Evolutionary conservation across 2,329 filamentous ascomycete species (phyloP), one percentile per base, ranked within the genome.

Genomic region (Lasiodiplodia citricola): DNA sequence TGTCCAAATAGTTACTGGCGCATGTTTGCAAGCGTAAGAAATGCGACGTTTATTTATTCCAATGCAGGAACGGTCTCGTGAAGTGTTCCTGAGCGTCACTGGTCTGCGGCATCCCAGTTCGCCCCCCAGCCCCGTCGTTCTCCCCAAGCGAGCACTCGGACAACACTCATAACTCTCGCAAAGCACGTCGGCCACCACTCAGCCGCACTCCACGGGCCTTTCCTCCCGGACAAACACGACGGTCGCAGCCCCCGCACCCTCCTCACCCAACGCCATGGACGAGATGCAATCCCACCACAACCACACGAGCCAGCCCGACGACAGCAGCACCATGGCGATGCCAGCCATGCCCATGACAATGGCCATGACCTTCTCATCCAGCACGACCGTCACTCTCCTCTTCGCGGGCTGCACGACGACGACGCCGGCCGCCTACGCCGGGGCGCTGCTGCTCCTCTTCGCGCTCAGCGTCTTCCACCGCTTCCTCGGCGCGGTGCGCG

Each of bases 381-480:
- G 71, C 58, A 77, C 74, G 2, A 67, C 65, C n/a, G 72, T 77
- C 23, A 77, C 76, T 1, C 72, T 77, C 23, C 76, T 74, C 69
- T 74, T 78, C 67, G 71, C 72, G 3, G 62, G 70, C 31, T 78
- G 75, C 75, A 76, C 73, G 1, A 77, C 75, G 0, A 73, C 72
- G 2, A 73, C 76, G 10, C 71, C 74, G 1, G 63, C 68, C 1
- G 68, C 72, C 8, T 78, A 78, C 65, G 66, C 73, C 18, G 69
- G 73, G 6, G 72, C 77, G 1, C 64, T 78, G 28, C 50, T 76
- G 50, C 74, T 76, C 41, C 70, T 78, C 14, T 77, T 77, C 67
- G 68, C 60, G 8, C 67, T 77, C 2, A 74, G 75, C 4, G 62
- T 78, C 1, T 68, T 77, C 28, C 76, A 75, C 31, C 75, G 76